Evolutionary conservation across 805 yeast genomes (phyloP).

Genomic region (Saturnispora saitoi): DNA sequence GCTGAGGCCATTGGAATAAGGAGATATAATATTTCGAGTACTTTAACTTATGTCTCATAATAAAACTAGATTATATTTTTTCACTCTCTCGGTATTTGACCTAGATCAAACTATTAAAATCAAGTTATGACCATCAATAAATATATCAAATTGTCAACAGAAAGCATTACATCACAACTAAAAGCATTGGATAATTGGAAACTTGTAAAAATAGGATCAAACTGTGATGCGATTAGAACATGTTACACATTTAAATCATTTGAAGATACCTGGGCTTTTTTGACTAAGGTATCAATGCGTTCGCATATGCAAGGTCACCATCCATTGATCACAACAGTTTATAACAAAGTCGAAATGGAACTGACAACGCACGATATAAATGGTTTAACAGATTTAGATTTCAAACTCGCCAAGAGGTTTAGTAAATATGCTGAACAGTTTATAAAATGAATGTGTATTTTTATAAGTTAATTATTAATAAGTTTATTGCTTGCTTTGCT

Average conservation of each 20-base stretch:
- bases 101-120: not conserved
- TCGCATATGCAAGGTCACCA: constrained; percentile 59
- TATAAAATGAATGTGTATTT: not conserved
- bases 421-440: constrained; percentile 28
- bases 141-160: constrained; percentile 23
- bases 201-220: not conserved
- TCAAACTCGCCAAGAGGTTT: constrained; percentile 45
- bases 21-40: not conserved
- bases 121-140: constrained; percentile 21
- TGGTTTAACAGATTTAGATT: constrained; percentile 47
- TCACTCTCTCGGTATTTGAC: not conserved
- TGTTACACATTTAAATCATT: constrained; percentile 36
- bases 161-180: constrained; percentile 20
- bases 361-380: constrained; percentile 59
- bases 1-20: constrained; percentile 27
- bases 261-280: constrained; percentile 59
- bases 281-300: constrained; percentile 47
- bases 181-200: constrained; percentile 10
- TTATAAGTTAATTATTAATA: not conserved
- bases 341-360: constrained; percentile 45
- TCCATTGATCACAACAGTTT: constrained; percentile 58
- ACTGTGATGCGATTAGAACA: constrained; percentile 24
- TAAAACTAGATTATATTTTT: not conserved
- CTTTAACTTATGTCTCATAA: not conserved
- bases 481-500: constrained; percentile 18